phyloP scores from a whole-genome alignment of 176 grass and related monocot genomes.

The Juncus effusus region DNA sequence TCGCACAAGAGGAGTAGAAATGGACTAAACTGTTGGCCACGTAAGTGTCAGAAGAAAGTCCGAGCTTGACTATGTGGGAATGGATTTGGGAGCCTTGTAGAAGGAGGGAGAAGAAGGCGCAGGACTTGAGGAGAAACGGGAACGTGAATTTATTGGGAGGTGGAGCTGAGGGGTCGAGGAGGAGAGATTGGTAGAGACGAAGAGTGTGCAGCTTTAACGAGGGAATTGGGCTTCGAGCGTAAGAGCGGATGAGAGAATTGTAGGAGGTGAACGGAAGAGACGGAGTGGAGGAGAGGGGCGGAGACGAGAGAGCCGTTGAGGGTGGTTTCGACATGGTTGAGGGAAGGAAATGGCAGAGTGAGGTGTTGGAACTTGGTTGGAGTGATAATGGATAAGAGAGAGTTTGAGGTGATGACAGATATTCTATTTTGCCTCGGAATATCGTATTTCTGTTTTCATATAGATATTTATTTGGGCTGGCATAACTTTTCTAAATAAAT shows the following conservation, averaged over 20 bases:
- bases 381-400: too few species aligned
- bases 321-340: conserved; percentile 14
- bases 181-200: conserved; percentile 50
- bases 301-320: neutral
- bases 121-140: conserved; percentile 59
- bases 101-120: conserved; percentile 62
- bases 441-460: too few species aligned
- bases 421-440: too few species aligned
- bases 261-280: conserved; percentile 24
- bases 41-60: conserved; percentile 39
- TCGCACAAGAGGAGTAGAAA: conserved; percentile 74
- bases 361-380: conserved; percentile 11
- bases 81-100: conserved; percentile 72
- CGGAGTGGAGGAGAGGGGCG: neutral
- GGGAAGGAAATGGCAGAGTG: neutral
- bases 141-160: conserved; percentile 43
- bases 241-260: conserved; percentile 60
- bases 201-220: conserved; percentile 32
- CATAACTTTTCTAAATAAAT: too few species aligned
- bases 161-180: conserved; percentile 26
- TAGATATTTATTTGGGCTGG: too few species aligned
- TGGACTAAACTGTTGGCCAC: conserved; percentile 82
- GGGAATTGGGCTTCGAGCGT: conserved; percentile 43
- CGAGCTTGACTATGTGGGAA: conserved; percentile 61
- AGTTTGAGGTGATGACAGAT: too few species aligned